Evolutionary conservation across 805 yeast species (phyloP).

Genomic region (Teunomyces atbi): DNA sequence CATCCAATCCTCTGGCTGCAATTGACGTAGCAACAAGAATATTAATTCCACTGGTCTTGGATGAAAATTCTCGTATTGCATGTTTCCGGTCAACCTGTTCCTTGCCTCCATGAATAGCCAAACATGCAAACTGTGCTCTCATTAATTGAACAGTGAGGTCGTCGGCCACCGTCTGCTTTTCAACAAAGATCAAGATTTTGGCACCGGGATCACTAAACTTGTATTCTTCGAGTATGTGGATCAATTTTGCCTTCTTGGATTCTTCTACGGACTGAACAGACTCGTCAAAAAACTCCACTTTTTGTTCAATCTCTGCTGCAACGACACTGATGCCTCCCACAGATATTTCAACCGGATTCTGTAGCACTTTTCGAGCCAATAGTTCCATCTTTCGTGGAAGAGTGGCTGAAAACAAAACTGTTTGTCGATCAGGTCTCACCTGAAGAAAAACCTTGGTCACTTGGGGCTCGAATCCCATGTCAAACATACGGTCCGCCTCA

Average conservation of each 20-base stretch:
- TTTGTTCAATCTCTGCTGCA: conserved; percentile 75
- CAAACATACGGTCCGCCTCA: conserved; percentile 96
- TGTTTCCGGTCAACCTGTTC: conserved; percentile 79
- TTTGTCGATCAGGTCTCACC: conserved; percentile 82
- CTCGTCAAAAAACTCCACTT: conserved; percentile 58
- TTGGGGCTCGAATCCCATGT: conserved; percentile 96
- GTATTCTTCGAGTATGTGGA: conserved; percentile 54
- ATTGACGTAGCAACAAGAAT: conserved; percentile 89
- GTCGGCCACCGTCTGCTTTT: conserved; percentile 87
- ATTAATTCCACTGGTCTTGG: conserved; percentile 51
- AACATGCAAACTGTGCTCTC: conserved; percentile 54
- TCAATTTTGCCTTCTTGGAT: conserved; percentile 52
- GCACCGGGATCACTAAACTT: conserved; percentile 29
- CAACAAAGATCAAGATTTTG: conserved; percentile 79
- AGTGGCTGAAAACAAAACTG: conserved; percentile 91
- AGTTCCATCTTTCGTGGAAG: conserved; percentile 78
- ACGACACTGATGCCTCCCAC: conserved; percentile 82
- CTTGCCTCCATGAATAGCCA: conserved; percentile 88
- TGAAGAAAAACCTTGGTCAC: conserved; percentile 75
- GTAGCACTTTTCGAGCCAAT: conserved; percentile 64
- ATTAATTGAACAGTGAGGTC: conserved; percentile 53
- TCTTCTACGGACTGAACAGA: conserved; percentile 22
- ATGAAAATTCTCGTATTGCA: conserved; percentile 65
- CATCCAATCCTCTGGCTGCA: conserved; percentile 93
- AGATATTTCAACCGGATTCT: conserved; percentile 68